Percentiles rank a stretch among this genome's conserved stretches.
These are phyloP conservation scores for Crithidia fasciculata DNA, from an alignment of 208 protist species.

Conservation along the genomic window DNA sequence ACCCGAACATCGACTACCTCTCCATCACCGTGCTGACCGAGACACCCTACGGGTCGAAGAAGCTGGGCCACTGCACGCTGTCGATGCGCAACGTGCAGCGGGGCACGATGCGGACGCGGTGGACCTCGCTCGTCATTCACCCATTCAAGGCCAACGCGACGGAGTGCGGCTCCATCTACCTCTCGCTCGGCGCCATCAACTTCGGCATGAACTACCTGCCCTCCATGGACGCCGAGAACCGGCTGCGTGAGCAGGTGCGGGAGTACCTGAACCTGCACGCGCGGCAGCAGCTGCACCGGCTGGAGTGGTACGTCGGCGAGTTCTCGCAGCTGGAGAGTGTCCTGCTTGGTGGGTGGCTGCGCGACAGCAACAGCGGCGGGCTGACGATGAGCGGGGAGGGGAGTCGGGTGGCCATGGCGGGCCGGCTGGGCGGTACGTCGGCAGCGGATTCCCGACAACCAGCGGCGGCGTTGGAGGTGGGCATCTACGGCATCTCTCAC, in stretches of 20 bases:
- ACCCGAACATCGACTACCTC: constrained; percentile 63
- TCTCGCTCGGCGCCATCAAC: constrained; percentile 67
- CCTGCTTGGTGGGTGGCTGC: constrained; percentile 41
- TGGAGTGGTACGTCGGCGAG: constrained; percentile 84
- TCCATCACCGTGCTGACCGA: constrained; percentile 80
- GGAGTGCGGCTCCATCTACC: constrained; percentile 66
- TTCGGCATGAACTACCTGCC: constrained; percentile 79
- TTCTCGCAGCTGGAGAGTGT: constrained; percentile 55
- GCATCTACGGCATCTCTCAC: constrained; percentile 51
- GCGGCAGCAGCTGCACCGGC: constrained; percentile 68
- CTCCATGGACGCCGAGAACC: constrained; percentile 74
- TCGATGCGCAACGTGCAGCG: constrained; percentile 80
- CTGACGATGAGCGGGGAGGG: constrained; percentile 10
- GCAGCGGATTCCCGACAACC: constrained; percentile 4
- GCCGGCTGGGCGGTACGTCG: neutral
- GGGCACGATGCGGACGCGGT: constrained; percentile 59
- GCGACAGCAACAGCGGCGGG: constrained; percentile 11
- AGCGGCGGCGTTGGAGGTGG: constrained; percentile 41
- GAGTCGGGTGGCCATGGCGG: constrained; percentile 3
- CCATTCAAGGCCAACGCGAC: constrained; percentile 41
- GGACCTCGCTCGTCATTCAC: constrained; percentile 64
- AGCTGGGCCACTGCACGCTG: constrained; percentile 78
- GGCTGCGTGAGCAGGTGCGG: constrained; percentile 67
- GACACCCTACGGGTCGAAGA: constrained; percentile 76
- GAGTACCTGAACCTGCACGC: constrained; percentile 45